Base-by-base conservation (phyloP, 805 yeast species). In the Suhomyces canberraensis region DNA sequence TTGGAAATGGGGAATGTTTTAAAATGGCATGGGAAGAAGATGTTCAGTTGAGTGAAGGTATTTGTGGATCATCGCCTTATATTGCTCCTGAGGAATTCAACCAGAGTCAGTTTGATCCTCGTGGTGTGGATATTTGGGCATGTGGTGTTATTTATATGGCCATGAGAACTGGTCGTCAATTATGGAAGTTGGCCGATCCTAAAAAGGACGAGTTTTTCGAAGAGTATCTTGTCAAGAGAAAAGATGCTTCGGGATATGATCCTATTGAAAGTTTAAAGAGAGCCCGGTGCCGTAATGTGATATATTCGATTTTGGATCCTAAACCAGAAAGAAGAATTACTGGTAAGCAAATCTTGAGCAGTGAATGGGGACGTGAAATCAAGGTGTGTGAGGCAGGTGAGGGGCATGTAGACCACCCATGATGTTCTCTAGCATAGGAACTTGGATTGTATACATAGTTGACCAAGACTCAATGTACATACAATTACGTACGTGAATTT, bases 351-450 rank as follows among this genome's bases (percentile, higher is more conserved):
- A 78, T 90, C 18, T 67, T 93, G 55, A 89, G 84, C 54, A 82
- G 93, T 57, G 98, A 93, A 60, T 91, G 98, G 98, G 95, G 95
- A 0, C 69, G 97, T 41, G 95, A 87, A 56, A 89, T 91, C 44
- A 73, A 66, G 40, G 80, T 86, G 18, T 89, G 96, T 58, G 79
- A 75, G 24, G 84, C 85, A 16, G 90, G 85, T 11, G 79, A 72
- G 21, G 63, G 61, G 26, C 41, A 32, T 24, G 22, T 20, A 7
- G 22, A 20, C 8, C 22, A 20, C 9, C 8, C 22, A 9, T 20
- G 9, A 20, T 20, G 22, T 20, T 7, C 9, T 7, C 22, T 20
- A 20, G 22, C 22, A 20, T 20, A n/a, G n/a, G n/a, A n/a, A n/a
- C n/a, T n/a, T n/a, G n/a, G n/a, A n/a, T n/a, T n/a, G n/a, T n/a